These are phyloP conservation scores for Aegilops bicornis DNA, from an alignment of 176 grass and related monocot genomes.

Conservation along the genomic window DNA sequence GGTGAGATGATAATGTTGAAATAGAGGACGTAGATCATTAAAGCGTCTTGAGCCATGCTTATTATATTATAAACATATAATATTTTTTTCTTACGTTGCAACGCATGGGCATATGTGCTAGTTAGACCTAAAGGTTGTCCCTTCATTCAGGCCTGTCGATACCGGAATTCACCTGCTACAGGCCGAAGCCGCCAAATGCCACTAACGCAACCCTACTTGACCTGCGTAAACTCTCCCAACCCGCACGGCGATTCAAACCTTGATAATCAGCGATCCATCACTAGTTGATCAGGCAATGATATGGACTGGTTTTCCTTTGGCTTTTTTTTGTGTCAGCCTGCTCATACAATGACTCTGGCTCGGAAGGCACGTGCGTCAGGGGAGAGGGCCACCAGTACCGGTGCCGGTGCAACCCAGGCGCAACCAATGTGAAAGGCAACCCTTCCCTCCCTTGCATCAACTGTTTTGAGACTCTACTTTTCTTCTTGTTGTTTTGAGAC, in stretches of 20 bases:
- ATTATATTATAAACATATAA: too few species aligned
- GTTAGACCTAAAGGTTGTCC: too few species aligned
- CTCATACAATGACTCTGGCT: constrained; percentile 3
- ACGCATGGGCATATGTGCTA: too few species aligned
- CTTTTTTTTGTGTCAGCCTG: neutral
- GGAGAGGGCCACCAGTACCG: neutral
- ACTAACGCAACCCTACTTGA: neutral
- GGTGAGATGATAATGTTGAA: too few species aligned
- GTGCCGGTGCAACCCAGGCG: constrained; percentile 20
- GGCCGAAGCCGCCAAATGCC: neutral
- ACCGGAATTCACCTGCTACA: neutral
- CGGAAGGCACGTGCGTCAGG: constrained; percentile 11
- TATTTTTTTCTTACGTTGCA: too few species aligned
- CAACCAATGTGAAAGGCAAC: neutral
- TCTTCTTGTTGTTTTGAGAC: neutral
- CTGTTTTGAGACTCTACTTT: constrained; percentile 26
- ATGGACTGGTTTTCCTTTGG: neutral
- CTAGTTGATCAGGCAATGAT: neutral
- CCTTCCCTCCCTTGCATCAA: constrained; percentile 17
- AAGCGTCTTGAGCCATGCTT: too few species aligned
- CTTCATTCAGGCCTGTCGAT: neutral
- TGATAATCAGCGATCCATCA: too few species aligned
- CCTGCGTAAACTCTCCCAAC: neutral
- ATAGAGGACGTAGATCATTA: too few species aligned
- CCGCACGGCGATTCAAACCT: neutral